phyloP scores from a whole-genome alignment of 805 yeast genomes.

The Pichia nanzhaoensis region DNA sequence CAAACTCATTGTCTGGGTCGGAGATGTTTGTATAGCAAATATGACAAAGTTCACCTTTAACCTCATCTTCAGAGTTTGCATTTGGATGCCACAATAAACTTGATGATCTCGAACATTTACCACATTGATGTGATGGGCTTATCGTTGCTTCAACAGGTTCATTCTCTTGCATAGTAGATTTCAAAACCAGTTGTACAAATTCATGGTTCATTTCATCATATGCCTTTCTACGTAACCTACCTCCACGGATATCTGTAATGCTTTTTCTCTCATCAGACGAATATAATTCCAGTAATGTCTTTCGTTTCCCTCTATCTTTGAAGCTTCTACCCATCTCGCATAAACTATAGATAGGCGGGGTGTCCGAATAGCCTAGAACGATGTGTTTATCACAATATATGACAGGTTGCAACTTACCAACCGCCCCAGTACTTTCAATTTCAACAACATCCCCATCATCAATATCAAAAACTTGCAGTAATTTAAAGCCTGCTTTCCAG shows the following conservation, averaged over 20 bases:
- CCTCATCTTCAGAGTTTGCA: not conserved
- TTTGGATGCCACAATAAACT: conserved; percentile 8
- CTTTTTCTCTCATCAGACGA: conserved; percentile 29
- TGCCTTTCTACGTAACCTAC: conserved; percentile 6
- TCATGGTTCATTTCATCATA: conserved; percentile 8
- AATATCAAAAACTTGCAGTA: conserved; percentile 23
- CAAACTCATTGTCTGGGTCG: not conserved
- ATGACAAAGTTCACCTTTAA: conserved; percentile 4
- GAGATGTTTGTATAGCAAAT: not conserved
- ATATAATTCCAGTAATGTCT: conserved; percentile 37
- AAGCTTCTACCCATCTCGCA: conserved; percentile 28
- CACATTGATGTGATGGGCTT: not conserved
- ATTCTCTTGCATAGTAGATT: not conserved
- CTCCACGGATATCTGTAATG: conserved; percentile 7
- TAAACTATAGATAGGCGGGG: conserved; percentile 24
- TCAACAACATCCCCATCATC: conserved; percentile 13
- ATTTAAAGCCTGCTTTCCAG: conserved; percentile 48
- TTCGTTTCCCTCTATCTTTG: conserved; percentile 21
- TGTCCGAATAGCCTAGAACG: not conserved
- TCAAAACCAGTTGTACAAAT: conserved; percentile 2
- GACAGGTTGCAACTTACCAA: conserved; percentile 40
- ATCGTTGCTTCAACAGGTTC: not conserved
- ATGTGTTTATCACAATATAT: conserved; percentile 39
- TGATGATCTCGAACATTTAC: conserved; percentile 1
- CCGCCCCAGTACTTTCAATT: conserved; percentile 18